These are phyloP conservation scores for Candida sphagnicola DNA, from an alignment of 805 yeast genomes.

Conservation along the genomic window DNA sequence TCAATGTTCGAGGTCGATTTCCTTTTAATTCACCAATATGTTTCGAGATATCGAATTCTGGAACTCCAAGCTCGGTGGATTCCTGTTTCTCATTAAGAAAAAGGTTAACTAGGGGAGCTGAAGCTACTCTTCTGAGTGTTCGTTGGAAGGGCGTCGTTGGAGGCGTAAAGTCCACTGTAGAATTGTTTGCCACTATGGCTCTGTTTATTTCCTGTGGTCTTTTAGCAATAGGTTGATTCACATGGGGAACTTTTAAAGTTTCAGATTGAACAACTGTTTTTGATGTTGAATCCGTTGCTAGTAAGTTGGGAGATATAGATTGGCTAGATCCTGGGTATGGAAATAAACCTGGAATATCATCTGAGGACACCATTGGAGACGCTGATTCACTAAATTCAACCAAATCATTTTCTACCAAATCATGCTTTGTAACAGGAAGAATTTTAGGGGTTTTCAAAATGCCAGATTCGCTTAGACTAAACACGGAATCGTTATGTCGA, in stretches of 20 bases:
- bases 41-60: conserved; percentile 38
- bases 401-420: not conserved
- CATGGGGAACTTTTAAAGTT: not conserved
- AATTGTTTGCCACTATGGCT: conserved; percentile 23
- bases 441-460: conserved; percentile 19
- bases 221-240: not conserved
- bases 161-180: conserved; percentile 7
- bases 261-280: not conserved
- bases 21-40: conserved; percentile 43
- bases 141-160: conserved; percentile 15
- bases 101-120: conserved; percentile 65
- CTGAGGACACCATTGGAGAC: not conserved
- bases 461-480: conserved; percentile 19
- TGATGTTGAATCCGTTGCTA: not conserved
- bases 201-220: conserved; percentile 13
- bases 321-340: not conserved
- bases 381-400: not conserved
- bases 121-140: conserved; percentile 69
- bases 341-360: not conserved
- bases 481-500: conserved; percentile 36
- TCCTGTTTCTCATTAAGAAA: conserved; percentile 20
- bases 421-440: conserved; percentile 4
- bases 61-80: conserved; percentile 2
- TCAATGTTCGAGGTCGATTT: conserved; percentile 35
- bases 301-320: not conserved